phyloP scores from a whole-genome alignment of 208 protist genomes.

The Porcisia hertigi region DNA sequence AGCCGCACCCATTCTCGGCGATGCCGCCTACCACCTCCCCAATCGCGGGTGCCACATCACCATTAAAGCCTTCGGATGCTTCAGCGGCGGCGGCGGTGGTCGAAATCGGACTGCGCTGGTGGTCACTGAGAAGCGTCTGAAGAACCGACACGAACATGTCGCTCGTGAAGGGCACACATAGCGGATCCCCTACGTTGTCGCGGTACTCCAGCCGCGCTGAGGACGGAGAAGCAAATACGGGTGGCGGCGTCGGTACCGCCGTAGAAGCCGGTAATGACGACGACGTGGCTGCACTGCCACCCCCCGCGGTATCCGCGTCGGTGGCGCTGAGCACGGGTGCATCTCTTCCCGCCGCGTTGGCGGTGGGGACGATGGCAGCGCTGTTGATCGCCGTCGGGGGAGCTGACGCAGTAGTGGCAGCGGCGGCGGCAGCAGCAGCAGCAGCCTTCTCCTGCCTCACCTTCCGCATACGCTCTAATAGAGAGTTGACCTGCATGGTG shows the following conservation, averaged over 20 bases:
- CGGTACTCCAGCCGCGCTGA: constrained; percentile 53
- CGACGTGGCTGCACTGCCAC: not conserved
- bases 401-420: not conserved
- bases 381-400: not conserved
- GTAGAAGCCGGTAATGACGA: not conserved
- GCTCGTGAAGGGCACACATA: constrained; percentile 51
- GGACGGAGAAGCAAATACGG: constrained; percentile 54
- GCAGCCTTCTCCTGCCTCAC: constrained; percentile 39
- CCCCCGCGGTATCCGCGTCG: constrained; percentile 6
- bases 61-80: not conserved
- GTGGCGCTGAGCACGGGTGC: not conserved
- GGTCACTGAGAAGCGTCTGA: not conserved
- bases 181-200: constrained; percentile 45
- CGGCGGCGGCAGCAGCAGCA: constrained; percentile 22
- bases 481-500: constrained; percentile 31
- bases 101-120: not conserved
- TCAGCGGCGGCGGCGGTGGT: not conserved
- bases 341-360: not conserved
- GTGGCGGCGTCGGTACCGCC: constrained; percentile 32
- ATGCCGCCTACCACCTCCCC: not conserved
- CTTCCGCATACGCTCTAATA: constrained; percentile 50
- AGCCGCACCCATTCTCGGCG: not conserved
- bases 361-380: not conserved
- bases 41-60: not conserved
- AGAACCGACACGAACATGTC: constrained; percentile 7